Conservation (phyloP, 805 yeast genomes). For the Candida manassasensis region DNA sequence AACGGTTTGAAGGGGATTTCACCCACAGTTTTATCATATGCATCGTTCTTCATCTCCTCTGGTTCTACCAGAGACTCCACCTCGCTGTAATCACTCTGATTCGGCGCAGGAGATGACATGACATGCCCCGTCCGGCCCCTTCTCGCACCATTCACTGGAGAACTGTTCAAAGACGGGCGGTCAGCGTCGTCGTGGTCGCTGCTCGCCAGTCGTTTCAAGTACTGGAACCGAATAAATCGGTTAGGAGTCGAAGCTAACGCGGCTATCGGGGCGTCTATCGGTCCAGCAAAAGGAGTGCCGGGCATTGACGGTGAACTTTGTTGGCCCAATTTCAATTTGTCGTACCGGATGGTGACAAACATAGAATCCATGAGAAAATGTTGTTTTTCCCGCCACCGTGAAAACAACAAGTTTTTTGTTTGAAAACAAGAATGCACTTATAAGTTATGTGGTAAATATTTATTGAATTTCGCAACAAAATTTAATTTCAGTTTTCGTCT, state of each 20-base stretch:
- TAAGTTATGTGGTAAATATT: neutral
- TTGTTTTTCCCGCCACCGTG: neutral
- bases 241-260: neutral
- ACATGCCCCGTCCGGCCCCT: neutral
- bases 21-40: neutral
- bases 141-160: neutral
- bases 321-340: neutral
- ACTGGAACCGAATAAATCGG: neutral
- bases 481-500: neutral
- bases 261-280: neutral
- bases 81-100: neutral
- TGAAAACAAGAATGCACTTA: no score
- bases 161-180: neutral
- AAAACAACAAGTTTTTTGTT: no score
- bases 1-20: conserved; percentile 2
- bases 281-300: neutral
- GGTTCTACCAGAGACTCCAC: conserved; percentile 2
- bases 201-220: neutral
- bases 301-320: neutral
- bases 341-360: neutral
- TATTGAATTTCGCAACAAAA: neutral
- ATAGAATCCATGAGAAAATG: conserved; percentile 1
- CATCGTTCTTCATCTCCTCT: neutral
- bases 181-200: neutral
- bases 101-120: neutral